Evolutionary conservation across 345 rosid species (phyloP).

Genomic region (Melaleuca alternifolia): DNA sequence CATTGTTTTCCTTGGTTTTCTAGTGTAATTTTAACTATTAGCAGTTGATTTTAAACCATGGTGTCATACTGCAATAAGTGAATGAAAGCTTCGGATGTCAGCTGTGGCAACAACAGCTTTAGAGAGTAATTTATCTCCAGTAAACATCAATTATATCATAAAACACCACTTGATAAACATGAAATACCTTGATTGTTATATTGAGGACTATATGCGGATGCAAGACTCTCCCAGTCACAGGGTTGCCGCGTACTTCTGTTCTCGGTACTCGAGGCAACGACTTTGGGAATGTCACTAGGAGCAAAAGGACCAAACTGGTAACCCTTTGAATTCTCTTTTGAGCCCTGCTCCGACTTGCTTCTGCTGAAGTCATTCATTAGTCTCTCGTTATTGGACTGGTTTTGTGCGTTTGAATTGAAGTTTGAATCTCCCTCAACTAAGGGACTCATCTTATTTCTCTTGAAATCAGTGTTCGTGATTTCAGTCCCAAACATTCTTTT

Average conservation of each 20-base stretch:
- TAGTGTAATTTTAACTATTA: neutral
- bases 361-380: conserved; percentile 7
- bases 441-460: conserved; percentile 33
- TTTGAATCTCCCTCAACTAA: conserved; percentile 14
- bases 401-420: conserved; percentile 15
- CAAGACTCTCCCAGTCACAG: conserved; percentile 52
- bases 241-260: conserved; percentile 16
- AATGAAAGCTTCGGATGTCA: neutral
- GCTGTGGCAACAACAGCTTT: neutral
- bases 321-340: conserved; percentile 22
- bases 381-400: conserved; percentile 23
- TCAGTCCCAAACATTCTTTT: conserved; percentile 79
- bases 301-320: conserved; percentile 77
- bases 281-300: conserved; percentile 25
- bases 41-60: neutral
- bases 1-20: neutral
- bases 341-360: conserved; percentile 20
- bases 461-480: conserved; percentile 38
- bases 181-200: conserved; percentile 69
- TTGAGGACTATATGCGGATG: conserved; percentile 43
- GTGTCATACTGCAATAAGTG: neutral
- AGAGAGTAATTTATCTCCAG: neutral
- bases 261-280: neutral
- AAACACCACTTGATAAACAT: neutral
- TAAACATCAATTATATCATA: neutral